Conservation (phyloP, 148 eudicot genomes). For the Nyssa sinensis region DNA sequence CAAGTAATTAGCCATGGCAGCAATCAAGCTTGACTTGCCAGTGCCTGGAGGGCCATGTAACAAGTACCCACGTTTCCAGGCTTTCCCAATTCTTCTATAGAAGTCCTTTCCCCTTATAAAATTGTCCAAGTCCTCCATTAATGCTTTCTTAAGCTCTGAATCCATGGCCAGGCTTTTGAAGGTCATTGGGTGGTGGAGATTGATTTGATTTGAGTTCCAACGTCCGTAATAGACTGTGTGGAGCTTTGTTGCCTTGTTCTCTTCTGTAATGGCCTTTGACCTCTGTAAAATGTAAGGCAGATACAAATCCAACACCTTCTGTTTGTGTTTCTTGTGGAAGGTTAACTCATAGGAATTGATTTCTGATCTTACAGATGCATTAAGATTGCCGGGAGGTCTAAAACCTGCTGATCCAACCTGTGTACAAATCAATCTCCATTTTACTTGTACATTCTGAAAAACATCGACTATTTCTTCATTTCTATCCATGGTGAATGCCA, state of each 20-base stretch:
- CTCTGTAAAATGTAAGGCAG: conserved; percentile 13
- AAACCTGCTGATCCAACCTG: background rate
- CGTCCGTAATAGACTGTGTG: background rate
- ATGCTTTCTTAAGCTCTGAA: conserved; percentile 4
- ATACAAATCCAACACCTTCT: conserved; percentile 6
- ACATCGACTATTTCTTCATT: conserved; percentile 12
- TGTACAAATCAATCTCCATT: conserved; percentile 12
- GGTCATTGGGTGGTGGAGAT: conserved; percentile 20
- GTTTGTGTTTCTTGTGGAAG: conserved; percentile 19
- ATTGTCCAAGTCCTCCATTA: conserved; percentile 8
- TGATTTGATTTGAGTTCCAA: background rate
- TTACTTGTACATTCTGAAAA: conserved; percentile 10
- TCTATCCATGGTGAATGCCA: conserved; percentile 8
- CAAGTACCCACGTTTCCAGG: conserved; percentile 15
- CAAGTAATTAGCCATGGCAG: conserved; percentile 2
- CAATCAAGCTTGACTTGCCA: conserved; percentile 11
- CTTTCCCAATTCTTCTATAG: conserved; percentile 18
- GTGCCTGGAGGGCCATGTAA: conserved; percentile 10
- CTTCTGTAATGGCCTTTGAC: conserved; percentile 7
- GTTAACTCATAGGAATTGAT: conserved; percentile 15
- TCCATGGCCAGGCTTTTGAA: conserved; percentile 20
- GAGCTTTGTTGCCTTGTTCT: conserved; percentile 15
- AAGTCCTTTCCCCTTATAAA: background rate
- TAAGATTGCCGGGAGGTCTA: background rate
- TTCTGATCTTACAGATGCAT: conserved; percentile 12